Conservation (phyloP, 164 flowering plant species). For the Vitis labrusca region DNA sequence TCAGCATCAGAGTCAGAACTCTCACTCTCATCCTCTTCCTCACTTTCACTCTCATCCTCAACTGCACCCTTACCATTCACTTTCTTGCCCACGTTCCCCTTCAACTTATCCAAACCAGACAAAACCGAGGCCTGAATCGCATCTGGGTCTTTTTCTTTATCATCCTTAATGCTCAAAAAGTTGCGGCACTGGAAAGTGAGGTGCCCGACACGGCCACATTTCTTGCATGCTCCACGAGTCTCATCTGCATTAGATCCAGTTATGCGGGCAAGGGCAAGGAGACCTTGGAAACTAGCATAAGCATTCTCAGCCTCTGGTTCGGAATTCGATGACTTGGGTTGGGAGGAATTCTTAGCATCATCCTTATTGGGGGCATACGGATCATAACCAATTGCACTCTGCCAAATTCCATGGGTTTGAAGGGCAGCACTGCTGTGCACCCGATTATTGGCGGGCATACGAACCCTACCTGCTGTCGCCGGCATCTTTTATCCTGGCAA, state of each 20-base stretch:
- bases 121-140: constrained; percentile 47
- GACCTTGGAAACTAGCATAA: constrained; percentile 84
- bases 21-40: constrained; percentile 75
- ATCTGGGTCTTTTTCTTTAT: constrained; percentile 59
- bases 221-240: constrained; percentile 92
- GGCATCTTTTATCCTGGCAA: constrained; percentile 61
- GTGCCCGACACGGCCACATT: constrained; percentile 95
- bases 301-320: constrained; percentile 85
- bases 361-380: constrained; percentile 96
- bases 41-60: constrained; percentile 47
- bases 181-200: constrained; percentile 87
- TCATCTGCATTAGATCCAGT: constrained; percentile 78
- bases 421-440: constrained; percentile 98
- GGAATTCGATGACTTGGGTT: constrained; percentile 22
- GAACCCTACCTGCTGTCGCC: constrained; percentile 99
- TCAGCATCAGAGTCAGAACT: constrained; percentile 81
- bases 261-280: constrained; percentile 84
- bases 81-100: constrained; percentile 34
- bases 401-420: constrained; percentile 99
- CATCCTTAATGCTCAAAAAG: constrained; percentile 76
- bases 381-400: constrained; percentile 94
- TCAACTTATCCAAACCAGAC: constrained; percentile 60
- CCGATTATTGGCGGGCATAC: constrained; percentile 99
- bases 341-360: constrained; percentile 46
- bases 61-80: constrained; percentile 20